A percentile compares a stretch with the other conserved stretches of the same genome.
Evolutionary conservation across 2,329 filamentous ascomycete species (phyloP).

Genomic region (Venturia nashicola): DNA sequence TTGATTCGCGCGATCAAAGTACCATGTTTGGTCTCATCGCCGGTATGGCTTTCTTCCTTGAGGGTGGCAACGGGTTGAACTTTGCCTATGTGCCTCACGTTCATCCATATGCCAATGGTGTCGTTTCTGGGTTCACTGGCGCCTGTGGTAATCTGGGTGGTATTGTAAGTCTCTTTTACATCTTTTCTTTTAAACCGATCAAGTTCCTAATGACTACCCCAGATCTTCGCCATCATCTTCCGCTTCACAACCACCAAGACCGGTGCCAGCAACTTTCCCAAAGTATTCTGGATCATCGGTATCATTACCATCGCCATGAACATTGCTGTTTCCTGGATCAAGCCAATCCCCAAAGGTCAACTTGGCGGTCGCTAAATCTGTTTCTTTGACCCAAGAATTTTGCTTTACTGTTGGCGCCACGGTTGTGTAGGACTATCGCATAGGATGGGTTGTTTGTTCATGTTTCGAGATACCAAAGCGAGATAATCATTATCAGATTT

Average conservation of each 20-base stretch:
- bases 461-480: slow-evolving; percentile 1
- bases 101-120: slow-evolving; percentile 69
- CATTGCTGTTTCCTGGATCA: slow-evolving; percentile 51
- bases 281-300: slow-evolving; percentile 72
- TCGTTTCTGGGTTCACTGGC: slow-evolving; percentile 64
- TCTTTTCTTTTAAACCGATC: background rate
- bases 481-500: too few relatives aligned
- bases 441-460: background rate
- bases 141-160: slow-evolving; percentile 76
- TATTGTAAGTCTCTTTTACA: slow-evolving; percentile 25
- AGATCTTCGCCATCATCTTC: slow-evolving; percentile 69
- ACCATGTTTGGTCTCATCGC: slow-evolving; percentile 68
- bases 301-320: slow-evolving; percentile 61
- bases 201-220: background rate
- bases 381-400: background rate
- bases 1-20: slow-evolving; percentile 46
- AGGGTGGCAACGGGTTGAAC: slow-evolving; percentile 75
- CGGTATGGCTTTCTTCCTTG: slow-evolving; percentile 68
- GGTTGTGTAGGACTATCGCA: background rate
- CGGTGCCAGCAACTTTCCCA: slow-evolving; percentile 39
- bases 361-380: slow-evolving; percentile 28
- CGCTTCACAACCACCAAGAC: slow-evolving; percentile 53
- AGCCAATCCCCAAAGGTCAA: slow-evolving; percentile 42
- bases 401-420: background rate
- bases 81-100: slow-evolving; percentile 82